Evolutionary conservation across 2,329 filamentous ascomycete genomes (phyloP), one percentile per base, ranked within the genome.

Genomic region (Epichloe hybrida): DNA sequence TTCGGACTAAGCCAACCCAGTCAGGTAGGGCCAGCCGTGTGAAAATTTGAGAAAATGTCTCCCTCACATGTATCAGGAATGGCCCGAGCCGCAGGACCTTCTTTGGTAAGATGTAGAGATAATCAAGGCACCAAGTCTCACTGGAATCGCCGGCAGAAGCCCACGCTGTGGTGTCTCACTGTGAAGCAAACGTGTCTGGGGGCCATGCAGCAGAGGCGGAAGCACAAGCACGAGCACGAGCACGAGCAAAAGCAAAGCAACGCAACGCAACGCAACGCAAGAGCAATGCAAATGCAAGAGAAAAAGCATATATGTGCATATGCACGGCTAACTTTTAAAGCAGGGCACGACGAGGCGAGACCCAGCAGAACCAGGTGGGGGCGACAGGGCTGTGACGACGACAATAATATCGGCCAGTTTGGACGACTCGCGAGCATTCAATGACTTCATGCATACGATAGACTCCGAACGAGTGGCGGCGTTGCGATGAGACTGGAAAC

Each of bases 321-420:
- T 47, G 51, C 51, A 53, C 37, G 48, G 41, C 46, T 48, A 27
- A 27, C 23, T 7, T 27, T 6, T 27, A 17, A 45, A 31, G 40
- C 37, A 41, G 45, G 40, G 47, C 51, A 43, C 51, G 50, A 44
- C 54, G 46, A 44, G 50, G 49, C 53, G 37, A 45, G 47, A 56
- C 53, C 27, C 23, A 21, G 38, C 40, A 40, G 48, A 35, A 31
- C 41, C 37, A 15, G 46, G 46, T 23, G 34, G 45, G 34, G 27
- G 27, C 27, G 34, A 17, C 27, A 37, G 8, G 11, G 20, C 17
- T 39, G 15, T 3, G n/a, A 17, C 37, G 37, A 39, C 27, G 21
- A 34, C 41, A 31, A 17, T 17, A 17, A 17, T 4, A 34, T 8
- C n/a, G 27, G 23, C 41, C 31, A 17, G 11, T 7, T 5, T 35